These are phyloP conservation scores for Climacium dendroides DNA, from an alignment of 225 moss, liverwort and hornwort species.

Conservation along the genomic window DNA sequence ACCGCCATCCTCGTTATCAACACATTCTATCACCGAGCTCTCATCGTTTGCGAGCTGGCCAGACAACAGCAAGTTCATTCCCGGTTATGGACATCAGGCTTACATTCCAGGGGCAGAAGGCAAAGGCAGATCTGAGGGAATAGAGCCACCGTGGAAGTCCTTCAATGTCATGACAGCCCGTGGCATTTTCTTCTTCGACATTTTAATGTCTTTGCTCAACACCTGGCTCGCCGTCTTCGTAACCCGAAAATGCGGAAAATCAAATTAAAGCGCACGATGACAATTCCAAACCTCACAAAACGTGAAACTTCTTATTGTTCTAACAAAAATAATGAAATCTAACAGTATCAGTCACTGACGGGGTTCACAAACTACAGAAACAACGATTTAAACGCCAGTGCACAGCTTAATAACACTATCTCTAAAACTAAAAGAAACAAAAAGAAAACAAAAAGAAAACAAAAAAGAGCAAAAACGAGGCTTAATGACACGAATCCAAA, in stretches of 20 bases:
- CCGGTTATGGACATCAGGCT: neutral
- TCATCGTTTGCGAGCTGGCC: neutral
- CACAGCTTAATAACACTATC: neutral
- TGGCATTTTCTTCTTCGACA: constrained; percentile 95
- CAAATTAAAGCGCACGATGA: neutral
- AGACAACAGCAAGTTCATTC: neutral
- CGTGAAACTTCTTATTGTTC: neutral
- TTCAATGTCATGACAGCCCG: constrained; percentile 95
- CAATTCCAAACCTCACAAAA: neutral
- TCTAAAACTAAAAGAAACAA: neutral
- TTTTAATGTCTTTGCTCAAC: constrained; percentile 26
- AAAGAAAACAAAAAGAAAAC: neutral
- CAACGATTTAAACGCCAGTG: neutral
- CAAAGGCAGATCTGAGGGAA: constrained; percentile 91
- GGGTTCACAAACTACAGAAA: neutral
- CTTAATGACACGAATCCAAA: neutral
- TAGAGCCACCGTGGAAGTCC: constrained; percentile 96
- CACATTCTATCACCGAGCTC: neutral
- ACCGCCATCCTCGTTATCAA: neutral
- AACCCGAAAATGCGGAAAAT: neutral
- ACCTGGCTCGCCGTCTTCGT: constrained; percentile 11
- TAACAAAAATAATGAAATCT: neutral
- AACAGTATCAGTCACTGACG: neutral
- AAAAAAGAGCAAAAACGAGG: neutral
- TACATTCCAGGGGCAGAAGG: constrained; percentile 99